Conservation (phyloP, 2,329 filamentous ascomycete genomes). For the Dactylellina sp. region DNA sequence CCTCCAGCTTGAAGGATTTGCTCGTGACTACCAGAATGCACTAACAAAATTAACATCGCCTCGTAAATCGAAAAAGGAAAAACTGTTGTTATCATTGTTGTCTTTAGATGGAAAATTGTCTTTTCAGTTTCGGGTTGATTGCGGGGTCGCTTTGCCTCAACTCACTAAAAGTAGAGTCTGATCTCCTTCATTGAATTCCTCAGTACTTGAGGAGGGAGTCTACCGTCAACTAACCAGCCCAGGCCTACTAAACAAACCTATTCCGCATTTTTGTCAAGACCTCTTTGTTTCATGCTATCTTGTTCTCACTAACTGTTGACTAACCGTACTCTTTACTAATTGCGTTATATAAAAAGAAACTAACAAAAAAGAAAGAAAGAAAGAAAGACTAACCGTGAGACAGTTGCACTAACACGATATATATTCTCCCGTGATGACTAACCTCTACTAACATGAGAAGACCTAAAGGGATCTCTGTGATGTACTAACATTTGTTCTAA, state of each 20-base stretch:
- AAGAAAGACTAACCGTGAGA: conserved; percentile 48
- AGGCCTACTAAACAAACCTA: conserved; percentile 15
- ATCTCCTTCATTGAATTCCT: neutral
- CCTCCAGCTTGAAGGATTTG: conserved; percentile 29
- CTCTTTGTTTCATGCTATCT: conserved; percentile 26
- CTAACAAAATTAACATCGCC: neutral
- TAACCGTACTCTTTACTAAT: conserved; percentile 53
- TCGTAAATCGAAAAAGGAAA: conserved; percentile 11
- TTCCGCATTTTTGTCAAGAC: conserved; percentile 9
- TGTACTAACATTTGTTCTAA: neutral
- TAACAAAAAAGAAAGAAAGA: conserved; percentile 14
- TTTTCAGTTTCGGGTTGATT: conserved; percentile 13
- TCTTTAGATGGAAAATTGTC: conserved; percentile 6
- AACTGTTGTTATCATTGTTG: conserved; percentile 16
- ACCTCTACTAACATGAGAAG: conserved; percentile 7
- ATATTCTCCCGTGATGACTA: conserved; percentile 33
- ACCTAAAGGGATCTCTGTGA: neutral
- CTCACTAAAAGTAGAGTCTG: conserved; percentile 4
- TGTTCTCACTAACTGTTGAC: conserved; percentile 54
- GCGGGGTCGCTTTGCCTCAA: neutral
- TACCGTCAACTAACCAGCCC: conserved; percentile 28
- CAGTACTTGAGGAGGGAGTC: neutral
- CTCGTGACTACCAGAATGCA: neutral
- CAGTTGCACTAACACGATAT: conserved; percentile 46
- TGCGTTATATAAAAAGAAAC: conserved; percentile 35